Evolutionary conservation across 164 flowering plant genomes (phyloP).

Genomic region (Berberis vulgaris): DNA sequence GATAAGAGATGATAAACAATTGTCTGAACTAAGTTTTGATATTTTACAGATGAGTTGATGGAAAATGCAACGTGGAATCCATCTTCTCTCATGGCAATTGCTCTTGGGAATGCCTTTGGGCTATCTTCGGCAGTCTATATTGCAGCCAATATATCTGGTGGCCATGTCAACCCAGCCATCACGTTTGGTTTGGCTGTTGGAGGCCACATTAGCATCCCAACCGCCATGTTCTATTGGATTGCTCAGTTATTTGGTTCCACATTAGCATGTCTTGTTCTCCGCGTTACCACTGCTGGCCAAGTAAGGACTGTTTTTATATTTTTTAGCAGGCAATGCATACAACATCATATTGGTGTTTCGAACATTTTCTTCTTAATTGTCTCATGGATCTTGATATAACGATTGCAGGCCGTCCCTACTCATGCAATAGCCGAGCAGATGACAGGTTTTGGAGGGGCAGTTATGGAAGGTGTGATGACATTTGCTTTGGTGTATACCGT

Average conservation of each 20-base stretch:
- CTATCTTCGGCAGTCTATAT: constrained; percentile 49
- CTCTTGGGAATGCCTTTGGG: constrained; percentile 57
- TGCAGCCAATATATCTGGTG: constrained; percentile 48
- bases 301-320: constrained; percentile 15
- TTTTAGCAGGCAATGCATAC: not conserved
- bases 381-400: not conserved
- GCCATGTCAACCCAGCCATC: constrained; percentile 26
- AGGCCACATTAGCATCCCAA: constrained; percentile 56
- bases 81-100: constrained; percentile 38
- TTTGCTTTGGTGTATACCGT: constrained; percentile 67
- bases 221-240: constrained; percentile 63
- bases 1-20: not conserved
- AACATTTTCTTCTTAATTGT: too few species aligned
- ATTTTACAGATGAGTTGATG: constrained; percentile 37
- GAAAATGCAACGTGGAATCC: constrained; percentile 33
- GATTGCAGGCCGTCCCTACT: constrained; percentile 26
- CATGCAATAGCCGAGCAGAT: constrained; percentile 48
- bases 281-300: constrained; percentile 38
- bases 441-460: constrained; percentile 80
- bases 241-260: constrained; percentile 62
- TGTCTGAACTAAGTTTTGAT: not conserved
- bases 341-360: too few species aligned
- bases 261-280: constrained; percentile 58
- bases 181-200: constrained; percentile 75
- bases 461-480: constrained; percentile 60